phyloP scores from a whole-genome alignment of 164 flowering plant species.

The Akebia trifoliata region DNA sequence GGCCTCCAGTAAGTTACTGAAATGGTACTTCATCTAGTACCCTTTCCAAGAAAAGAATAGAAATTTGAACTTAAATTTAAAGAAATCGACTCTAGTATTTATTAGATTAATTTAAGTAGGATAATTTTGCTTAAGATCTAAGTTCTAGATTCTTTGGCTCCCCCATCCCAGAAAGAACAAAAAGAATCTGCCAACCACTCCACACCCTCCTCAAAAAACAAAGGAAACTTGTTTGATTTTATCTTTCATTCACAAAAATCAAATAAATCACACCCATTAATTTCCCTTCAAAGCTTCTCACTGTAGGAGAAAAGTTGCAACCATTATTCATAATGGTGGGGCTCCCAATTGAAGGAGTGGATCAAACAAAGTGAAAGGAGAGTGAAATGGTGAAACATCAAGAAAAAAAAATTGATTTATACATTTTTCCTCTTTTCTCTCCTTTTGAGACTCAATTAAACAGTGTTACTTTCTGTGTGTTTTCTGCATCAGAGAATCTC shows the following conservation, averaged over 20 bases:
- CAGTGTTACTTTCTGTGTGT: constrained; percentile 55
- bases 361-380: constrained; percentile 37
- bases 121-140: constrained; percentile 47
- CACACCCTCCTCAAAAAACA: constrained; percentile 30
- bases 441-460: constrained; percentile 57
- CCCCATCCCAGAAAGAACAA: constrained; percentile 53
- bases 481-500: constrained; percentile 60
- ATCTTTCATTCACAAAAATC: constrained; percentile 33
- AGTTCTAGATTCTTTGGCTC: constrained; percentile 80
- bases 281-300: constrained; percentile 29
- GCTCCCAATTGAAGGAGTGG: constrained; percentile 44
- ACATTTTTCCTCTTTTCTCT: constrained; percentile 51
- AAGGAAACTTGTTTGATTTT: constrained; percentile 23
- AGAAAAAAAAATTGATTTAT: constrained; percentile 61
- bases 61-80: background rate
- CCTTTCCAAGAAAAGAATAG: too few relatives aligned
- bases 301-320: constrained; percentile 35
- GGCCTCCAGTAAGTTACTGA: too few relatives aligned
- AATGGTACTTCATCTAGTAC: too few relatives aligned
- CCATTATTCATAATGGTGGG: constrained; percentile 73
- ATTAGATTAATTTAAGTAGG: constrained; percentile 9
- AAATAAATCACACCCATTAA: constrained; percentile 37
- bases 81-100: constrained; percentile 8
- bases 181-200: constrained; percentile 64
- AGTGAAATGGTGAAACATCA: constrained; percentile 22